A percentile compares a stretch with the other conserved stretches of the same genome.
These are phyloP conservation scores for Erodium texanum DNA, from an alignment of 441 rosid genomes.

Conservation along the genomic window DNA sequence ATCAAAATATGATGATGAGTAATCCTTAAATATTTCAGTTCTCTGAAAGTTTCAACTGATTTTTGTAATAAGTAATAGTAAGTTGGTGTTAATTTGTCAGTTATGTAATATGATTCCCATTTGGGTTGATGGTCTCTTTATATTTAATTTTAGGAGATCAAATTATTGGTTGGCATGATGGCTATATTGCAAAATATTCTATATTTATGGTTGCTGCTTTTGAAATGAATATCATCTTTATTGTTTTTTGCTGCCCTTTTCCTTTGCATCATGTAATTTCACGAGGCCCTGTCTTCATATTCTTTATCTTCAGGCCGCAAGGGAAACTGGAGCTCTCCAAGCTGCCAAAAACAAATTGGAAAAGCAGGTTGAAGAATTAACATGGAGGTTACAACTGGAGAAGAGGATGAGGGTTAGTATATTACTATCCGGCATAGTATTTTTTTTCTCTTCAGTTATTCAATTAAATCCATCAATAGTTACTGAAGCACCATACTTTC, in stretches of 20 bases:
- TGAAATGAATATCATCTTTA: constrained; percentile 2
- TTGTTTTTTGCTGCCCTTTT: constrained; percentile 13
- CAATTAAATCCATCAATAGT: constrained; percentile 1
- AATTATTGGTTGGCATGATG: too few species aligned
- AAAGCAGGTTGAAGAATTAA: constrained; percentile 86
- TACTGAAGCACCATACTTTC: background rate
- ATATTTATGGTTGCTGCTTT: constrained; percentile 3
- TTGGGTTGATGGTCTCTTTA: background rate
- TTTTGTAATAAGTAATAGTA: too few species aligned
- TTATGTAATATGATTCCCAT: background rate
- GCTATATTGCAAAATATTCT: too few species aligned
- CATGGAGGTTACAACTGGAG: constrained; percentile 67
- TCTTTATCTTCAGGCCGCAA: constrained; percentile 52
- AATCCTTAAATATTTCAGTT: too few species aligned
- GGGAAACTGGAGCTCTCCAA: constrained; percentile 91
- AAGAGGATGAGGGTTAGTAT: constrained; percentile 58
- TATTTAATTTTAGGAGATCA: background rate
- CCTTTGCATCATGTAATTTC: constrained; percentile 9
- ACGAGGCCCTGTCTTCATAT: background rate
- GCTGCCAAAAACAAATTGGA: constrained; percentile 83
- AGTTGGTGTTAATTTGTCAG: background rate
- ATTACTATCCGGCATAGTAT: background rate
- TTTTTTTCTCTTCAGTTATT: background rate
- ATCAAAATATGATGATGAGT: too few species aligned
- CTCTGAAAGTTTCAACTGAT: too few species aligned